Evolutionary conservation across 345 rosid species (phyloP), one percentile per base, ranked within the genome.

Genomic region (Euclidium syriacum): DNA sequence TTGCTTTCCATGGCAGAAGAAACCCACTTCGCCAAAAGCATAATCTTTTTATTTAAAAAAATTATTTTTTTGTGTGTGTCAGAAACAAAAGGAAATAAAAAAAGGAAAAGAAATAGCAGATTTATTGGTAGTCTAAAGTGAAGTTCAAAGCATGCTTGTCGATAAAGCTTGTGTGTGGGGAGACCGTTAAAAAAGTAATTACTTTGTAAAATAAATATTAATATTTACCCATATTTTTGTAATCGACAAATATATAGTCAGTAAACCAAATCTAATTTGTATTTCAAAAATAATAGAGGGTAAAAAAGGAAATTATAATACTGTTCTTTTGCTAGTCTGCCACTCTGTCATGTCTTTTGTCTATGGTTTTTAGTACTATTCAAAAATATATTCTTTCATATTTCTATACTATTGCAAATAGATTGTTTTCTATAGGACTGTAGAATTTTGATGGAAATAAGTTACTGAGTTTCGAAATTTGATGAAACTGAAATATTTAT

Each of bases 121-220:
- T 76, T 77, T 70, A 74, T 64, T 70, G 75, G 76, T 63, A 55
- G 52, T 58, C 58, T 79, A 77, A 83, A 81, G 83, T 46, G 67
- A 58, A 73, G 69, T 63, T 64, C 50, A 46, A 58, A 71, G 87
- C 86, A 79, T 73, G 88, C 84, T 77, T 83, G 86, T 74, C 88
- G 52, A 64, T 64, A 71, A 64, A 64, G 71, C 55, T 57, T 50
- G 24, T 64, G 42, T 64, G 75, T 57, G 75, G 65, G 60, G 64
- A 71, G 75, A 50, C 70, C 64, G 53, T 63, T 71, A 47, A 71
- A 63, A 71, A 62, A 70, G 75, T 71, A 68, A 83, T 32, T 76
- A 71, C 27, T 7, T 35, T 25, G 10, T 14, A 2, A 38, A 14
- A 11, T 2, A 33, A 1, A 32, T 8, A 69, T 14, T 19, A 22